Percentiles rank a stretch among this genome's conserved stretches.
Evolutionary conservation across 345 rosid genomes (phyloP).

Genomic region (Rhodamnia rubescens): DNA sequence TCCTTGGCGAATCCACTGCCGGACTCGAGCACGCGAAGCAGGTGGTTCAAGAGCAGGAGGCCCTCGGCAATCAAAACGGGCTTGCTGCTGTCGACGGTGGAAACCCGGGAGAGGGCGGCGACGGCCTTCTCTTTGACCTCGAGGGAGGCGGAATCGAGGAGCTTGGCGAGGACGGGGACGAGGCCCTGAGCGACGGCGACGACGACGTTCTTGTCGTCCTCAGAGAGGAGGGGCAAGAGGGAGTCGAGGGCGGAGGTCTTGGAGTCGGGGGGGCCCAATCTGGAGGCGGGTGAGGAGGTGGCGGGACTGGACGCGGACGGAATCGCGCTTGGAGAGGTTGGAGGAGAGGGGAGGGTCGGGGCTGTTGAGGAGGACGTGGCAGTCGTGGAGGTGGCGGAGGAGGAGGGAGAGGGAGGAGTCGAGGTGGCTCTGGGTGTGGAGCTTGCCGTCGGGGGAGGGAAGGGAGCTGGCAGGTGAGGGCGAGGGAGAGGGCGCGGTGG

Average conservation of each 20-base stretch:
- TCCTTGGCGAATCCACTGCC: conserved; percentile 83
- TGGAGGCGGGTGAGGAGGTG: conserved; percentile 64
- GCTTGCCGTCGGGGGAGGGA: conserved; percentile 65
- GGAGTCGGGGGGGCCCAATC: conserved; percentile 70
- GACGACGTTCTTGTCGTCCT: conserved; percentile 87
- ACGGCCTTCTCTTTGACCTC: conserved; percentile 71
- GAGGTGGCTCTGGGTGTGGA: conserved; percentile 78
- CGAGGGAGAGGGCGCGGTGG: conserved; percentile 33
- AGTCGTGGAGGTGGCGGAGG: conserved; percentile 56
- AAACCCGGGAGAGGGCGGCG: conserved; percentile 57
- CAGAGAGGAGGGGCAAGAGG: conserved; percentile 32
- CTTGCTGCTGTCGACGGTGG: conserved; percentile 68
- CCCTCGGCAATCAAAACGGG: conserved; percentile 74
- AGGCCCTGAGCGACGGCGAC: conserved; percentile 82
- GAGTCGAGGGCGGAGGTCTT: conserved; percentile 69
- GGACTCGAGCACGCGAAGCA: conserved; percentile 72
- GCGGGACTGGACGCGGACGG: conserved; percentile 53
- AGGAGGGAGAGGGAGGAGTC: conserved; percentile 61
- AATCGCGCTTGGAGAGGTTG: conserved; percentile 48
- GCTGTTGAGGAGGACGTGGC: conserved; percentile 50
- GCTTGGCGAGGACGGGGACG: conserved; percentile 62
- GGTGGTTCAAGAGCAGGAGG: conserved; percentile 51
- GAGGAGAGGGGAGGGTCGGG: conserved; percentile 15
- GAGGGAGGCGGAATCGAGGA: conserved; percentile 48
- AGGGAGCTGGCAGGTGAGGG: conserved; percentile 32